A percentile compares a stretch with the other conserved stretches of the same genome.
These are phyloP conservation scores for Hirschioporus abietinus DNA, from an alignment of 768 basidiomycete species.

Conservation along the genomic window DNA sequence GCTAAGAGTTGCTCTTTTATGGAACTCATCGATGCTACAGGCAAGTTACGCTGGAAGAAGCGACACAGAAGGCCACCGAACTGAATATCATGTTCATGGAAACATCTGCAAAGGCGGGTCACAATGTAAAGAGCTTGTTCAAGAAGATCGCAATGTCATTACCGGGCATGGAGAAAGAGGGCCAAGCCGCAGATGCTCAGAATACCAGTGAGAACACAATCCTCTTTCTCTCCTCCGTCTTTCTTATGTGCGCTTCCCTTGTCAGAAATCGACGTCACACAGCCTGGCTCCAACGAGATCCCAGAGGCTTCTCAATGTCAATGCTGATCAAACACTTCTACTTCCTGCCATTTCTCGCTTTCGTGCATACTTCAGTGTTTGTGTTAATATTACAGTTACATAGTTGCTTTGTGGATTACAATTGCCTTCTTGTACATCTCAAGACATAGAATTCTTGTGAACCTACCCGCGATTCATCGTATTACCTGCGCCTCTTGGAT, in stretches of 20 bases:
- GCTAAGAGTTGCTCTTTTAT: constrained; percentile 9
- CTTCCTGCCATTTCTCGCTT: constrained; percentile 11
- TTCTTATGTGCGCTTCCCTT: constrained; percentile 5
- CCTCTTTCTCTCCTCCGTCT: neutral
- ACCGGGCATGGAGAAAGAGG: constrained; percentile 91
- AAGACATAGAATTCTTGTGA: neutral
- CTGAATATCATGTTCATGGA: constrained; percentile 98
- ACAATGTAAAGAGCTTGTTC: constrained; percentile 98
- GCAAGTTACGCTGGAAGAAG: constrained; percentile 98
- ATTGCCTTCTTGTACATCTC: constrained; percentile 14
- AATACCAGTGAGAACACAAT: constrained; percentile 36
- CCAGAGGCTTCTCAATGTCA: constrained; percentile 86
- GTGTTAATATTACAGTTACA: constrained; percentile 14
- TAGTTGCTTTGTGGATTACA: neutral
- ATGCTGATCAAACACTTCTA: constrained; percentile 43
- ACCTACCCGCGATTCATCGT: constrained; percentile 88
- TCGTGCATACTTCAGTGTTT: constrained; percentile 19
- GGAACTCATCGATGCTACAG: constrained; percentile 36
- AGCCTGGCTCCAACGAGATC: constrained; percentile 57
- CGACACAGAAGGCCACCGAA: constrained; percentile 85
- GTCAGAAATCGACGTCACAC: constrained; percentile 88
- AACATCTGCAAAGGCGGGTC: constrained; percentile 97
- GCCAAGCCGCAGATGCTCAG: constrained; percentile 41
- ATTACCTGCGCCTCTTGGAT: constrained; percentile 92
- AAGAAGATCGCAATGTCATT: constrained; percentile 99